These are phyloP conservation scores for Fusarium coffeatum DNA, from an alignment of 2,329 filamentous ascomycete genomes.

Conservation along the genomic window DNA sequence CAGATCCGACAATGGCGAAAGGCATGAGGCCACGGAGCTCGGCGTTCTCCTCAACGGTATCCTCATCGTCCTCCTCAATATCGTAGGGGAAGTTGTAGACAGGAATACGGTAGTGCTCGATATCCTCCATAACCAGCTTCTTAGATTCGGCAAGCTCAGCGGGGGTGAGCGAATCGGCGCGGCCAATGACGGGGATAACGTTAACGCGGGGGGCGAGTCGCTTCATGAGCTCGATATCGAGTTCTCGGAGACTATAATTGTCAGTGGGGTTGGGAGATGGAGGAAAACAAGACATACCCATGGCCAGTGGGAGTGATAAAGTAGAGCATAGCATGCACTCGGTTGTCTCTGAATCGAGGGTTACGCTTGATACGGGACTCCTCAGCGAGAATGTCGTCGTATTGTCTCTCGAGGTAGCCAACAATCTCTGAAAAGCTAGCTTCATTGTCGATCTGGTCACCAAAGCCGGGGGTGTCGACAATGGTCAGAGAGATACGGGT, in stretches of 20 bases:
- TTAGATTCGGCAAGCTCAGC: conserved; percentile 98
- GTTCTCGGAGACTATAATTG: conserved; percentile 84
- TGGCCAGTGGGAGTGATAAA: conserved; percentile 99
- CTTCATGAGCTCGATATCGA: conserved; percentile 99
- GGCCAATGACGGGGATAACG: conserved; percentile 98
- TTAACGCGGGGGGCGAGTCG: conserved; percentile 97
- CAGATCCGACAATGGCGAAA: conserved; percentile 97
- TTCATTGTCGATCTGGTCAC: conserved; percentile 99
- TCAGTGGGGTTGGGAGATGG: not conserved
- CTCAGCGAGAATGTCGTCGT: conserved; percentile 98
- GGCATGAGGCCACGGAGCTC: conserved; percentile 98
- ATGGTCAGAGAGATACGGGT: conserved; percentile 98
- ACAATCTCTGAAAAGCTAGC: conserved; percentile 98
- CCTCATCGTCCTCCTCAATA: conserved; percentile 98
- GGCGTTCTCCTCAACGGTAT: conserved; percentile 98
- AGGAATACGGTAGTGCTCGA: conserved; percentile 99
- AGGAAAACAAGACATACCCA: conserved; percentile 67
- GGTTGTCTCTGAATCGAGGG: conserved; percentile 98
- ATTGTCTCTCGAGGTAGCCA: conserved; percentile 98
- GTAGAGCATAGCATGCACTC: conserved; percentile 97
- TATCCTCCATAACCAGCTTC: conserved; percentile 99
- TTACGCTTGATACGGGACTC: conserved; percentile 99
- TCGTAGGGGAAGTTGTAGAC: conserved; percentile 99
- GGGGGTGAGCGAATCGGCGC: conserved; percentile 96
- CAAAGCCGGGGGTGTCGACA: conserved; percentile 97